Conservation (phyloP, 306 rosid species). For the Prinsepia uniflora region DNA sequence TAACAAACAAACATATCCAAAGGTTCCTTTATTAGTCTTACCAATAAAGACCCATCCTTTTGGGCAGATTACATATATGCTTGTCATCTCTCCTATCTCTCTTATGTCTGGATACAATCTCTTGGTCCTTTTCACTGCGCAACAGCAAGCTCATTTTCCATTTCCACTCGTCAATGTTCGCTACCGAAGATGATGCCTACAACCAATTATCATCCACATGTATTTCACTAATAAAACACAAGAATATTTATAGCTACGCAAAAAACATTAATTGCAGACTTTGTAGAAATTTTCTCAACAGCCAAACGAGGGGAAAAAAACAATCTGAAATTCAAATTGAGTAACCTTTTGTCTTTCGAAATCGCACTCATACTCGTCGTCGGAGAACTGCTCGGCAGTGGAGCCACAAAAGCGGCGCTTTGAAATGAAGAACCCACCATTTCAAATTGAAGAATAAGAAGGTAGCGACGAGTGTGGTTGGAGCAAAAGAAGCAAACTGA, state of each 20-base stretch:
- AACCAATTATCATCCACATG: slow-evolving; percentile 16
- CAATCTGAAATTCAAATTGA: not conserved
- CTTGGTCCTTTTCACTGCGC: slow-evolving; percentile 83
- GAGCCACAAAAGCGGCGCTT: slow-evolving; percentile 48
- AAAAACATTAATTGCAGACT: not conserved
- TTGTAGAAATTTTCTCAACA: not conserved
- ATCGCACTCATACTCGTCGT: slow-evolving; percentile 82
- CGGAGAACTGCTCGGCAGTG: slow-evolving; percentile 74
- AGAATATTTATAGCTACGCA: not conserved
- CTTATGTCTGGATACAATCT: slow-evolving; percentile 78
- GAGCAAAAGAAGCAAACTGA: slow-evolving; percentile 23
- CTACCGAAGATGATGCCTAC: slow-evolving; percentile 86
- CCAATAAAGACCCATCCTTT: slow-evolving; percentile 91
- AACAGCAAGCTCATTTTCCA: slow-evolving; percentile 91
- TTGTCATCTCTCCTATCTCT: slow-evolving; percentile 91
- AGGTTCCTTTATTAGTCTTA: slow-evolving; percentile 9
- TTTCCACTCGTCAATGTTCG: slow-evolving; percentile 96
- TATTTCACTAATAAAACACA: not conserved
- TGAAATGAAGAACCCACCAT: slow-evolving; percentile 19
- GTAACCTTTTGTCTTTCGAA: slow-evolving; percentile 56
- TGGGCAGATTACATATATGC: slow-evolving; percentile 87
- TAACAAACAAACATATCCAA: not conserved
- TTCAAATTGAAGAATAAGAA: slow-evolving; percentile 26
- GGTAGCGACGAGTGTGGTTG: slow-evolving; percentile 14
- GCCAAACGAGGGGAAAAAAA: slow-evolving; percentile 2